phyloP scores from a whole-genome alignment of 2,329 filamentous ascomycete species.

The Orbilia ellipsospora region DNA sequence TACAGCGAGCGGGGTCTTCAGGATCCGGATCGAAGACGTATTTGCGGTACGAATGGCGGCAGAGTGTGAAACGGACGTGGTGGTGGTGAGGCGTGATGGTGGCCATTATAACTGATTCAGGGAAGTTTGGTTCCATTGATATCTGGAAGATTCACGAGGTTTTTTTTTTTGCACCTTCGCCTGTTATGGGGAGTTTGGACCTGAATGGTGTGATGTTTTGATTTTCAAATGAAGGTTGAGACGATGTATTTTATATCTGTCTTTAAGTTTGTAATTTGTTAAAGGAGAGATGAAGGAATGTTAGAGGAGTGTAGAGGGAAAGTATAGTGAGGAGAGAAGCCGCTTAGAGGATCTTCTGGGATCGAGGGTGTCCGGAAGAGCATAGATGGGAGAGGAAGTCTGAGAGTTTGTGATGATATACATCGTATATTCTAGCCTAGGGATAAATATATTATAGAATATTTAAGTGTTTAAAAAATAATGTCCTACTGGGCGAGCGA shows the following conservation, averaged over 20 bases:
- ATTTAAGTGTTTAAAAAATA: not conserved
- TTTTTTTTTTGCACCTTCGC: not conserved
- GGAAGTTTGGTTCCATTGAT: no score
- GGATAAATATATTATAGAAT: not conserved
- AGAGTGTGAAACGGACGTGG: conserved; percentile 20
- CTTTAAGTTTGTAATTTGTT: not conserved
- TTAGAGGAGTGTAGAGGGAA: not conserved
- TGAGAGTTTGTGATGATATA: not conserved
- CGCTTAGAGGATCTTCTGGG: not conserved
- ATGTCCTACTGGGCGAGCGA: no score
- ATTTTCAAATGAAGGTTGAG: not conserved
- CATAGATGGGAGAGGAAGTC: not conserved
- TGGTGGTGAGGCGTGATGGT: conserved; percentile 17
- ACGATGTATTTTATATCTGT: not conserved
- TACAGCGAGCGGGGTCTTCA: not conserved
- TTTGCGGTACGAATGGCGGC: conserved; percentile 13
- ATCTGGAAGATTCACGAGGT: no score
- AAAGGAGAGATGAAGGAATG: not conserved
- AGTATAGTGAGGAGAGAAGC: not conserved
- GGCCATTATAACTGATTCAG: not conserved
- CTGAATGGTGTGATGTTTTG: not conserved
- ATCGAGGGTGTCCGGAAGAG: not conserved
- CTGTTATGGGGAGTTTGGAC: not conserved
- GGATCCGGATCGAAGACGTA: conserved; percentile 24
- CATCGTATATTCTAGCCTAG: not conserved